phyloP scores from a whole-genome alignment of 352 stramenopile genomes.

The Pythium utonaiense region DNA sequence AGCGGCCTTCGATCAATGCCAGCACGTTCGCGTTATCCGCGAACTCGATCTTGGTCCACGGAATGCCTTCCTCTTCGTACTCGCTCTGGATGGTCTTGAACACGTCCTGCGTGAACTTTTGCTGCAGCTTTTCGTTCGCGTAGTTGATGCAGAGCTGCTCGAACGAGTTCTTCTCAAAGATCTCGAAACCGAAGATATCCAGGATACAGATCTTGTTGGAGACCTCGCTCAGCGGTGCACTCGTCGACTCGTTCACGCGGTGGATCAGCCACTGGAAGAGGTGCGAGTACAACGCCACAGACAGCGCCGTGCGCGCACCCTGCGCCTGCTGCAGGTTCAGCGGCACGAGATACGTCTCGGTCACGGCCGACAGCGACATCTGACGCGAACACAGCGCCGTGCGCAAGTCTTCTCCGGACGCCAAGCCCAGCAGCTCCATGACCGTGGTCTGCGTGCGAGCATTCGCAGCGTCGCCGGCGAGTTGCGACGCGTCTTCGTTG shows the following conservation, averaged over 20 bases:
- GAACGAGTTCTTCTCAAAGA: conserved; percentile 96
- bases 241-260: conserved; percentile 78
- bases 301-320: conserved; percentile 67
- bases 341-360: conserved; percentile 80
- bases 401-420: conserved; percentile 52
- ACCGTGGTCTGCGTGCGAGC: conserved; percentile 43
- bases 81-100: conserved; percentile 95
- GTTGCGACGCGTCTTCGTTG: conserved; percentile 67
- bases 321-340: conserved; percentile 82
- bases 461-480: conserved; percentile 53
- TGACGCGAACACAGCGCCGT: conserved; percentile 71
- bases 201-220: conserved; percentile 88
- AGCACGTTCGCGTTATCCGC: conserved; percentile 90
- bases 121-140: conserved; percentile 94
- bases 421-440: conserved; percentile 62
- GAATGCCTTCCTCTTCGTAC: conserved; percentile 94
- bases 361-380: conserved; percentile 73
- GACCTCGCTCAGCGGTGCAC: conserved; percentile 42
- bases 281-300: conserved; percentile 91
- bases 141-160: conserved; percentile 97
- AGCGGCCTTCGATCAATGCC: conserved; percentile 84
- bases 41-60: conserved; percentile 91
- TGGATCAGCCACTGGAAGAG: conserved; percentile 97
- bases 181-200: conserved; percentile 99
- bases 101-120: conserved; percentile 92